A percentile compares a stretch with the other conserved stretches of the same genome.
Conservation (phyloP, 208 protist species). For the Leishmania braziliensis region DNA sequence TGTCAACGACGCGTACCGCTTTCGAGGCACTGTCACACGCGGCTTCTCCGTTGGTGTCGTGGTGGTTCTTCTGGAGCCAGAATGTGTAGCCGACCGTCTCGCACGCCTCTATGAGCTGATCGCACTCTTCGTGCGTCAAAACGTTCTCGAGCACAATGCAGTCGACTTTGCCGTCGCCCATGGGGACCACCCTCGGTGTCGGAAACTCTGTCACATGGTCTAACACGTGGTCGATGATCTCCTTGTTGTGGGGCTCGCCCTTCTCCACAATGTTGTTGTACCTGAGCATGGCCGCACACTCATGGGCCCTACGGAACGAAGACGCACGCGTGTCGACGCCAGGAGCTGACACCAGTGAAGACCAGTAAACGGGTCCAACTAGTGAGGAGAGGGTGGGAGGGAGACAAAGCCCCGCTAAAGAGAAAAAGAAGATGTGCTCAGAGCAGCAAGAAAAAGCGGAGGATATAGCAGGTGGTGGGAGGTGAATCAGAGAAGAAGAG, state of each 20-base stretch:
- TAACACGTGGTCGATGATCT: conserved; percentile 59
- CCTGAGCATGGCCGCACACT: conserved; percentile 40
- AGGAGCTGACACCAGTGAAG: background rate
- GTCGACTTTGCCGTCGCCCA: conserved; percentile 45
- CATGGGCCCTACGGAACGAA: background rate
- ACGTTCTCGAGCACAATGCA: conserved; percentile 83
- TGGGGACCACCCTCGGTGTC: conserved; percentile 22
- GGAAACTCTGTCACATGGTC: conserved; percentile 24
- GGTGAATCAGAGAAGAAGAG: background rate
- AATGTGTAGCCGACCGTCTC: conserved; percentile 84
- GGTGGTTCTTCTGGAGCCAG: conserved; percentile 63
- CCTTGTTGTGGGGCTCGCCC: conserved; percentile 66
- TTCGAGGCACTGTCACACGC: conserved; percentile 41
- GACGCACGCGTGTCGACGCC: background rate
- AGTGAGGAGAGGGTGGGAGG: background rate
- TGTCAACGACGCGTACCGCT: conserved; percentile 84
- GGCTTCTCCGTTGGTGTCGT: conserved; percentile 45
- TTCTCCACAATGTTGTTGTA: conserved; percentile 92
- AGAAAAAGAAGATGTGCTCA: background rate
- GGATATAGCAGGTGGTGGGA: background rate
- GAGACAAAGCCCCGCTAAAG: background rate
- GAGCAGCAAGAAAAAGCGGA: background rate
- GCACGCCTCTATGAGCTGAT: conserved; percentile 61
- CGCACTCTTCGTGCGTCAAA: conserved; percentile 74
- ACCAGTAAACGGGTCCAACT: background rate